These are phyloP conservation scores for Zygotorulaspora sp. DNA, from an alignment of 805 yeast species.

Conservation along the genomic window DNA sequence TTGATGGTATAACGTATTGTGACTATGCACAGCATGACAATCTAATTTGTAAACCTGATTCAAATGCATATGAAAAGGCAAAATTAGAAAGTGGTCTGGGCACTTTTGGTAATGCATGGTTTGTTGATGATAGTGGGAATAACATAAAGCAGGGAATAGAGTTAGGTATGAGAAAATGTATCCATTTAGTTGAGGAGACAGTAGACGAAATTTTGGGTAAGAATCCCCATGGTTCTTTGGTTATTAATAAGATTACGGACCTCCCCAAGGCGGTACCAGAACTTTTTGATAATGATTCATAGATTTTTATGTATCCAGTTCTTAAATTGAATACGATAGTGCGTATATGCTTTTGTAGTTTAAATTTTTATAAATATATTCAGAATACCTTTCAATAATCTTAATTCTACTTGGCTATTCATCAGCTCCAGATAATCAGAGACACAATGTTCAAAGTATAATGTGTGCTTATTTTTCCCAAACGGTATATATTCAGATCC, in stretches of 20 bases:
- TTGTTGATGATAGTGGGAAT: slow-evolving; percentile 81
- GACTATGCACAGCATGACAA: slow-evolving; percentile 65
- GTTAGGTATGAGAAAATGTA: slow-evolving; percentile 66
- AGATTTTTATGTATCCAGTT: no score
- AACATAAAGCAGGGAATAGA: slow-evolving; percentile 71
- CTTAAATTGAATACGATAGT: no score
- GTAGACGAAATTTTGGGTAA: slow-evolving; percentile 39
- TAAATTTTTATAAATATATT: slow-evolving; percentile 21
- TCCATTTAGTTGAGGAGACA: slow-evolving; percentile 72
- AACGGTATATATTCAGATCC: slow-evolving; percentile 26
- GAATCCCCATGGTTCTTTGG: slow-evolving; percentile 42
- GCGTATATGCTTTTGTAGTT: background rate
- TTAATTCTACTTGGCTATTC: slow-evolving; percentile 26
- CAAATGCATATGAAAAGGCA: slow-evolving; percentile 58
- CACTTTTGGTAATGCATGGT: slow-evolving; percentile 51
- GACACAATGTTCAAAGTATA: slow-evolving; percentile 23
- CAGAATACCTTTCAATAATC: slow-evolving; percentile 22
- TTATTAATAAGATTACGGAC: slow-evolving; percentile 57
- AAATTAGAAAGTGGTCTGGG: slow-evolving; percentile 49
- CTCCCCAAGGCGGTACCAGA: slow-evolving; percentile 49
- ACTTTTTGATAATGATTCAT: slow-evolving; percentile 35
- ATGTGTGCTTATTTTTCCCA: slow-evolving; percentile 14
- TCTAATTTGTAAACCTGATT: slow-evolving; percentile 87
- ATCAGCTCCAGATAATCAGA: slow-evolving; percentile 20
- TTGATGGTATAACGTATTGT: slow-evolving; percentile 92